Evolutionary conservation across 169 alveolate genomes (phyloP), one percentile per base, ranked within the genome.

Genomic region (Sarcocystis neurona): DNA sequence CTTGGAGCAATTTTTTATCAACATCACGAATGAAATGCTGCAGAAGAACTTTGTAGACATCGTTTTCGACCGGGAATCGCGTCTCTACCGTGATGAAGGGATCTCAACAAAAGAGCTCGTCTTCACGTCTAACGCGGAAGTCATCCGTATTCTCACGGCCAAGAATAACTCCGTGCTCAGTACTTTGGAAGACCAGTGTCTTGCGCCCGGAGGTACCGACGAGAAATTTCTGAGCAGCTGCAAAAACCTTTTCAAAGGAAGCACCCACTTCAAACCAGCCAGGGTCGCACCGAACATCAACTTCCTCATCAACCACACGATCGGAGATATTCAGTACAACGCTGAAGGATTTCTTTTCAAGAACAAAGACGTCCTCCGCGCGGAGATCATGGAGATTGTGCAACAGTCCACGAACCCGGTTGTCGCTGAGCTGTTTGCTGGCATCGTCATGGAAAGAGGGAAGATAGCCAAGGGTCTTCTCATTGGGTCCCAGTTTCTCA

Each of bases 1-100:
- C 37, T 97, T 98, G 92, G 99, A 99, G 90, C 99, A 99, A 92
- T 94, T 99, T 90, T 96, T 98, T 92, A 98, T 99, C 79, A 99
- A 99, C 92, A 97, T 96, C 91, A 98, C 99, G 20, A 98, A 99
- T 95, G 99, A 99, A 93, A 96, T 97, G 91, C 95, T 98, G 27
- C 99, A 98, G 85, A 97, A 98, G 92, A 95, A 97, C 88, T 98
- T 97, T 91, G 98, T 98, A 15, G 91, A 89, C 66, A 89, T 85
- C 78, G 94, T 92, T 75, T 91, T 91, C 39, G 91, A 89, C 18
- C 68, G 91, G 30, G 94, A 91, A 47, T 70, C 87, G 41, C 75
- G 47, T 43, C 85, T 91, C 41, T 91, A 91, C 66, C 88, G 89
- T 34, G 85, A 75, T n/a, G 94, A 91, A 32, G 94, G 90, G 10